Percentiles rank a stretch among this genome's conserved stretches.
Conservation (phyloP, 768 basidiomycete species). For the Kwoniella newhampshirensis region DNA sequence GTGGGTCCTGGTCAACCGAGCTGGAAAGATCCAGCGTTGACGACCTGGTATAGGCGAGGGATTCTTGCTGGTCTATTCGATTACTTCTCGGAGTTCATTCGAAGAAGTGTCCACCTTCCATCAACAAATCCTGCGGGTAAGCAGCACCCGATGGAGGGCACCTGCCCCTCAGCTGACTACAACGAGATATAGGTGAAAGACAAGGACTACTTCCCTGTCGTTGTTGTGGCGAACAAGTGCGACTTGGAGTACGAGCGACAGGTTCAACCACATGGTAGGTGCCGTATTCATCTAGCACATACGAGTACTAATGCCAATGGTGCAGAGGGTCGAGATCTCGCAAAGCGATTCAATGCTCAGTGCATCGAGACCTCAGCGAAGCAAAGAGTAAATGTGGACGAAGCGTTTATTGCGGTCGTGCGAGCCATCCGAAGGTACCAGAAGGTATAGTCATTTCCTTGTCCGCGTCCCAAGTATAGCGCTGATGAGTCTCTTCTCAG, state of each 20-base stretch:
- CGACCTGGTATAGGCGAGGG: conserved; percentile 69
- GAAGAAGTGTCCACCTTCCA: conserved; percentile 96
- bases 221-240: conserved; percentile 97
- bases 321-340: conserved; percentile 93
- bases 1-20: conserved; percentile 26
- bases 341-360: conserved; percentile 88
- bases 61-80: conserved; percentile 95
- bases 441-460: conserved; percentile 64
- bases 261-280: conserved; percentile 85
- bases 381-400: conserved; percentile 93
- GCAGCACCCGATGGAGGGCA: conserved; percentile 10
- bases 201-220: conserved; percentile 89
- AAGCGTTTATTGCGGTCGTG: conserved; percentile 89
- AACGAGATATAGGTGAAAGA: conserved; percentile 86
- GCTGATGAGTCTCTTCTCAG: conserved; percentile 11
- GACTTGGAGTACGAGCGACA: conserved; percentile 95
- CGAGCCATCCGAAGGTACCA: conserved; percentile 92
- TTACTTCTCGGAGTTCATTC: conserved; percentile 96
- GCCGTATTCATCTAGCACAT: background rate
- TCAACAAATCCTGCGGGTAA: conserved; percentile 73
- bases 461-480: too few relatives aligned
- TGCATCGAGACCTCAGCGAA: conserved; percentile 97
- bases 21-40: background rate
- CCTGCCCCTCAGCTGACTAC: background rate
- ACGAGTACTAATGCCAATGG: too few relatives aligned